Evolutionary conservation across 768 basidiomycete species (phyloP), one percentile per base, ranked within the genome.

Genomic region (Cyathus striatus): DNA sequence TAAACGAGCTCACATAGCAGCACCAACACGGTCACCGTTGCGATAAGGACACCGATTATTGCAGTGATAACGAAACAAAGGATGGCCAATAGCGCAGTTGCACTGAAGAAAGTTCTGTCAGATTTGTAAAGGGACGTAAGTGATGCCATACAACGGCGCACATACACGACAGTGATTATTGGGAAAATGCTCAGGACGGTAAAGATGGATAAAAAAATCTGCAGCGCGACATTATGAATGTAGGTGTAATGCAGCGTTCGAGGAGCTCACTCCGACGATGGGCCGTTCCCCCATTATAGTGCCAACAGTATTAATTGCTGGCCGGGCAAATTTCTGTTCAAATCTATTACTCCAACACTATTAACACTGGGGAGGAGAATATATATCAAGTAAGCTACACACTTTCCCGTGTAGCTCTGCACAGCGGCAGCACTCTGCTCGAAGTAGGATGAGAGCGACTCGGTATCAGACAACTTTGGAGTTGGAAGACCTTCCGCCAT

Each of bases 171-270:
- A 14, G 50, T 25, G 10, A 60, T 21, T 13, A 57, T 41, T 26
- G 56, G 57, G 1, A 58, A 38, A 22, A 48, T 24, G 45, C 52
- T 54, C 25, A 60, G 43, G 6, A 26, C 33, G 17, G 34, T 35
- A 20, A 58, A 54, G 26, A 52, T 51, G 9, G 48, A 45, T 21
- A 56, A 27, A 30, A 58, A 57, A 3, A 45, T 49, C 59, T 60
- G 23, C 26, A 23, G 25, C 25, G 5, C 22, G 13, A 25, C 21
- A 7, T 7, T 39, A 32, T 23, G 24, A 33, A n/a, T 5, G 24
- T 10, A 7, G 17, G 7, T 40, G 44, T 17, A 42, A 37, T 49
- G 24, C 18, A 18, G 43, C 9, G 14, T 37, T 10, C 36, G n/a
- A n/a, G n/a, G n/a, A 10, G 10, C 24, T 27, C 40, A 61, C 59